phyloP scores from a whole-genome alignment of 805 yeast genomes.

The Kuraishia molischiana region DNA sequence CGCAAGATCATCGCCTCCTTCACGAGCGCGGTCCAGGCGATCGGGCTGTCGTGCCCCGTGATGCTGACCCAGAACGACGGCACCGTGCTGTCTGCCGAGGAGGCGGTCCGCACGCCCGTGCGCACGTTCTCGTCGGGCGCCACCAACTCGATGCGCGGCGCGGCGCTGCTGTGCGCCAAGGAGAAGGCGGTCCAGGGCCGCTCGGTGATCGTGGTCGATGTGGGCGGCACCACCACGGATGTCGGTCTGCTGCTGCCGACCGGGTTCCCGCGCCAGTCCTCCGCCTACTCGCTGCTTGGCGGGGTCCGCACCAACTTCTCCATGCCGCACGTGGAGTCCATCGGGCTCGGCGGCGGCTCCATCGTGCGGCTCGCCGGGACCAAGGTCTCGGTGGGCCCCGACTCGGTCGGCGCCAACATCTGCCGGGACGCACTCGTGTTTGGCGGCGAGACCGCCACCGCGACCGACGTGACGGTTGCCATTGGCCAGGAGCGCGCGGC shows the following conservation, averaged over 20 bases:
- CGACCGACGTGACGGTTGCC: conserved; percentile 27
- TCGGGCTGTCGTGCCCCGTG: conserved; percentile 28
- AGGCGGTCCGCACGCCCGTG: conserved; percentile 29
- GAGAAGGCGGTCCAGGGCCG: conserved; percentile 10
- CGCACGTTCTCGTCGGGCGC: conserved; percentile 39
- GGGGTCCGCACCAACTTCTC: conserved; percentile 40
- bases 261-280: conserved; percentile 37
- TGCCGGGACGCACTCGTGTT: conserved; percentile 24
- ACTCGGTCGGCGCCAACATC: conserved; percentile 34
- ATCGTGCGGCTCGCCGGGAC: conserved; percentile 20
- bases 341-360: conserved; percentile 44
- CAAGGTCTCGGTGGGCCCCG: conserved; percentile 31
- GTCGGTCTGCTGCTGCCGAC: conserved; percentile 32
- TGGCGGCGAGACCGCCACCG: conserved; percentile 30
- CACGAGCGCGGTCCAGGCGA: conserved; percentile 21
- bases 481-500: conserved; percentile 2
- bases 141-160: conserved; percentile 38
- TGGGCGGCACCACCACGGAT: conserved; percentile 45
- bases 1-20: conserved; percentile 28
- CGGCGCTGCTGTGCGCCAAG: conserved; percentile 27
- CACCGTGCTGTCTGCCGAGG: conserved; percentile 28
- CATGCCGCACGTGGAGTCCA: conserved; percentile 39
- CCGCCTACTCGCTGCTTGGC: conserved; percentile 31
- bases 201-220: conserved; percentile 30
- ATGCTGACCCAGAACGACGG: conserved; percentile 38